These are phyloP conservation scores for Coprinellus micaceus DNA, from an alignment of 768 basidiomycete genomes.

Conservation along the genomic window DNA sequence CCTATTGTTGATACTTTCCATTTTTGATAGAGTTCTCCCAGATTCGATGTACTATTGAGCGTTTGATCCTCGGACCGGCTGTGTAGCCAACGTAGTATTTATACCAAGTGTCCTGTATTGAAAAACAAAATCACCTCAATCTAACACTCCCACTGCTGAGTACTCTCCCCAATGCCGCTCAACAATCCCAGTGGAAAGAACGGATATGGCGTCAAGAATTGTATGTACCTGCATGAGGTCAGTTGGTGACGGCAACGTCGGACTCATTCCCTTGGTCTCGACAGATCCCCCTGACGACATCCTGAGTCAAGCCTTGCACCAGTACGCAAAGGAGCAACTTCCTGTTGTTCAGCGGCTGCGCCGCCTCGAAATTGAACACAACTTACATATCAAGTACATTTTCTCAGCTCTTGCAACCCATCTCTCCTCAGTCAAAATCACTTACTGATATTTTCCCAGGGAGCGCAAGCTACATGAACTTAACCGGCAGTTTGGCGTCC, in stretches of 20 bases:
- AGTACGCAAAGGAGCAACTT: constrained; percentile 18
- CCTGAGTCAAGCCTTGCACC: constrained; percentile 9
- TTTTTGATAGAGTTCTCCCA: not conserved
- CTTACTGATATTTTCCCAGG: too few species aligned
- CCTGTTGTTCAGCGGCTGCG: not conserved
- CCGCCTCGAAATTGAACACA: not conserved
- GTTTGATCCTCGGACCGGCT: too few species aligned
- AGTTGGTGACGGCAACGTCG: too few species aligned
- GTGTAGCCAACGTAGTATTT: too few species aligned
- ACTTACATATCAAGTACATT: not conserved
- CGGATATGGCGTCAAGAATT: constrained; percentile 15
- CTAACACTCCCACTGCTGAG: too few species aligned
- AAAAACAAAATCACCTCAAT: too few species aligned
- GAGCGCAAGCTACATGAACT: not conserved
- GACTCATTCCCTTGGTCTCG: not conserved
- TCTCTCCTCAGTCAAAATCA: not conserved
- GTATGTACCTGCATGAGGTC: constrained; percentile 1
- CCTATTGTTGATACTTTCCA: too few species aligned
- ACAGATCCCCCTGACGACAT: constrained; percentile 16
- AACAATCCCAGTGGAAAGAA: constrained; percentile 17
- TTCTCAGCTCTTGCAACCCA: too few species aligned
- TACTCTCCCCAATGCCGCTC: too few species aligned
- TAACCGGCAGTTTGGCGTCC: not conserved
- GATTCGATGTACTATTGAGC: too few species aligned
- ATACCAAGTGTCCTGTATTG: too few species aligned